A percentile compares a stretch with the other conserved stretches of the same genome.
These are phyloP conservation scores for Penstemon newberryi DNA, from an alignment of 257 asterid species.

Conservation along the genomic window DNA sequence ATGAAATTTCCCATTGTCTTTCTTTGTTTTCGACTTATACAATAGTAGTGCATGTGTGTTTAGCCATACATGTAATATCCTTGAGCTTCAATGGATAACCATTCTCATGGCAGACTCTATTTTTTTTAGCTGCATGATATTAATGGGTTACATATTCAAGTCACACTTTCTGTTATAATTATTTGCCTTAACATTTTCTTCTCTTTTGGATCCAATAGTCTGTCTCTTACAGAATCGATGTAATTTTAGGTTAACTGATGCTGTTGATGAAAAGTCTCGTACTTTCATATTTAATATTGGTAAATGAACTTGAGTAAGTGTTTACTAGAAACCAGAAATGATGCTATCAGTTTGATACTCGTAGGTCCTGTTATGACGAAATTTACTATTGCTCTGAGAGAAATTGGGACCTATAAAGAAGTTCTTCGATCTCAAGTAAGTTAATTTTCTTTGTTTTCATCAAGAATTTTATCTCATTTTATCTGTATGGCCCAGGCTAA, in stretches of 20 bases:
- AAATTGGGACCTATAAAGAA: constrained; percentile 98
- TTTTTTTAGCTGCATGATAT: constrained; percentile 1
- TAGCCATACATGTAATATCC: constrained; percentile 9
- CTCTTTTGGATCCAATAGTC: constrained; percentile 4
- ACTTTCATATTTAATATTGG: constrained; percentile 17
- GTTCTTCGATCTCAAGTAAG: constrained; percentile 99
- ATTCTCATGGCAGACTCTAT: background rate
- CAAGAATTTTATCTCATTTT: background rate
- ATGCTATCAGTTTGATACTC: constrained; percentile 29
- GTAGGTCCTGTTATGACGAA: constrained; percentile 99
- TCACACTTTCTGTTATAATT: constrained; percentile 19
- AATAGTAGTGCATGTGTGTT: constrained; percentile 5
- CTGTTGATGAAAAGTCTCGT: constrained; percentile 12
- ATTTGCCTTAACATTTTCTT: constrained; percentile 2
- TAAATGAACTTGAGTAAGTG: constrained; percentile 28
- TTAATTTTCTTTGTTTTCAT: constrained; percentile 15
- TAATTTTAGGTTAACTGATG: constrained; percentile 2
- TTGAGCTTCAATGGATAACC: constrained; percentile 11
- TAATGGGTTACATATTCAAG: background rate
- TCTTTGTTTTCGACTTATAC: constrained; percentile 9
- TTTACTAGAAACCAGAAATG: constrained; percentile 7
- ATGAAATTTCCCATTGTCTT: constrained; percentile 8
- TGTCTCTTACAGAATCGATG: background rate
- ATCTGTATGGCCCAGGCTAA: background rate
- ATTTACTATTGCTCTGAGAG: constrained; percentile 96